Evolutionary conservation across 495 filamentous ascomycete genomes (phyloP), one percentile per base, ranked within the genome.

Genomic region (Aspergillus kassunensis): DNA sequence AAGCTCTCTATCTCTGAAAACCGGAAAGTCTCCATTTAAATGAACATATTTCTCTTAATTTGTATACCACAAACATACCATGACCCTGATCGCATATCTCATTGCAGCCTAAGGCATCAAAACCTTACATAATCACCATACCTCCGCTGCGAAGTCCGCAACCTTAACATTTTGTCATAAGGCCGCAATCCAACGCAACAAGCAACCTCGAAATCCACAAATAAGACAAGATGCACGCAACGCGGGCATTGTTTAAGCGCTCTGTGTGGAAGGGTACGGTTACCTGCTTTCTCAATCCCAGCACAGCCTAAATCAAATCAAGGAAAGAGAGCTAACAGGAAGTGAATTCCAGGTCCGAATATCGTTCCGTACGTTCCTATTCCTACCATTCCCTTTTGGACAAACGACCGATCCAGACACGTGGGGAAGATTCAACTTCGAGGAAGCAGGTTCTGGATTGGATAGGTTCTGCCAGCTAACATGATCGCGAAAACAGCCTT

Each of bases 201-300:
- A n/a, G 30, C 44, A 46, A 46, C 12, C 18, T 13, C 12, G n/a
- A n/a, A 23, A 30, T 8, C 7, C 18, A n/a, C 13, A 18, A 18
- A 46, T n/a, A 18, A 24, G 19, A 25, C 65, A 74, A 62, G 55
- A 88, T 87, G 84, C 71, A 79, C 66, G 71, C 79, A 29, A 85
- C 84, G 41, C 72, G 78, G 47, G 76, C 72, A 53, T 79, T 88
- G 4, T 65, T 80, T 19, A 74, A 71, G 57, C 81, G 85, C n/a
- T 89, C 85, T 37, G 82, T 87, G 47, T 89, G 85, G 85, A 89
- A 89, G 76, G 85, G 85, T 87, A 68, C 49, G 66, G 35, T 20
- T 21, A 11, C 10, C 13, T 6, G 45, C 16, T n/a, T 13, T n/a
- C 23, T 15, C 13, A 4, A 9, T 12, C 9, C 7, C 11, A 4